These are phyloP conservation scores for Jaapia argillacea DNA, from an alignment of 768 basidiomycete species.

Conservation along the genomic window DNA sequence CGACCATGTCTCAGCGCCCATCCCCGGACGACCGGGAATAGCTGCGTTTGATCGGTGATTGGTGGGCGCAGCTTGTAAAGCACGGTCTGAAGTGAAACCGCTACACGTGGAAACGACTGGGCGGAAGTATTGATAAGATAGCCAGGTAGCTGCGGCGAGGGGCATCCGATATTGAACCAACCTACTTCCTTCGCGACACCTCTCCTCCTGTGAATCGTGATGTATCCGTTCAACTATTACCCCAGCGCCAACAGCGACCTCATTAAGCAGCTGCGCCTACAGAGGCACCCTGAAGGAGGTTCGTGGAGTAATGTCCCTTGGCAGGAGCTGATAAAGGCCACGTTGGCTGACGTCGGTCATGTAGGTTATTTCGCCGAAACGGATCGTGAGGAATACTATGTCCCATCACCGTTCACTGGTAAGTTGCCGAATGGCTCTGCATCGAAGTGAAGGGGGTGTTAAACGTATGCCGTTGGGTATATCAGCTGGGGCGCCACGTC, in stretches of 20 bases:
- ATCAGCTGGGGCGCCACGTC: slow-evolving; percentile 18
- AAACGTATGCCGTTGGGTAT: not conserved
- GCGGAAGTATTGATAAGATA: no score
- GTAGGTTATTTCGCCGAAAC: slow-evolving; percentile 27
- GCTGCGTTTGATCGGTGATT: no score
- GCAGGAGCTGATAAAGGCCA: not conserved
- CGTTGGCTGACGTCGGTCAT: not conserved
- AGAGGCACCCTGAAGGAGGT: slow-evolving; percentile 21
- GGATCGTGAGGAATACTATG: slow-evolving; percentile 16
- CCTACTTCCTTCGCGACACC: no score
- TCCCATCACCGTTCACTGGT: slow-evolving; percentile 26
- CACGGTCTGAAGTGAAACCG: no score
- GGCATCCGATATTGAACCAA: no score
- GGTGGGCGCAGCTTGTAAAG: no score
- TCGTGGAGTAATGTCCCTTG: slow-evolving; percentile 2
- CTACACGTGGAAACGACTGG: no score
- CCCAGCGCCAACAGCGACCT: slow-evolving; percentile 17
- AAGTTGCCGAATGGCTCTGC: not conserved
- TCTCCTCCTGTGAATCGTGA: not conserved
- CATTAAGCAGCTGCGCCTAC: slow-evolving; percentile 16
- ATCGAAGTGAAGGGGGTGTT: not conserved
- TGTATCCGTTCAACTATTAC: slow-evolving; percentile 11
- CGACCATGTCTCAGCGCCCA: no score
- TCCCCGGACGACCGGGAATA: no score
- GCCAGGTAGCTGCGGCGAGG: no score